Base-by-base conservation (phyloP, 2,329 filamentous ascomycete species). In the Fusarium tuaranense region DNA sequence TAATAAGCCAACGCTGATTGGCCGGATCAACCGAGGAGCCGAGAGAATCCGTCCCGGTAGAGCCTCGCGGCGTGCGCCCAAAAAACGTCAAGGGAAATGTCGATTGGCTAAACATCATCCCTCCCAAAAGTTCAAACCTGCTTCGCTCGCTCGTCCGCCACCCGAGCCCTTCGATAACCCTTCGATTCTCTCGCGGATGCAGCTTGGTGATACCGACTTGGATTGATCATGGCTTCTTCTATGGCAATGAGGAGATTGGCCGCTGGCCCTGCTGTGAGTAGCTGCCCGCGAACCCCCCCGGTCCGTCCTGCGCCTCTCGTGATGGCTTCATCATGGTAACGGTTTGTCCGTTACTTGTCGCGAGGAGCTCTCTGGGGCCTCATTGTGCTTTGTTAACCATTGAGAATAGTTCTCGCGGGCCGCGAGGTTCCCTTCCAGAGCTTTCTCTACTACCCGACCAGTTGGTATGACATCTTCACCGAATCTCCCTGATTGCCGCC, bases 361-460 rank as follows among this genome's bases (percentile, higher is more conserved):
- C 58, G 18, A 63, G 53, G 63, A 77, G 70, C 74, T 71, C 58
- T 34, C 30, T 53, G n/a, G n/a, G 38, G 63, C 36, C 20, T 46
- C 25, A 58, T 63, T 70, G 70, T 63, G 38, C 64, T 63, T n/a
- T 69, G 68, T 79, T 81, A 60, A 81, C 72, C 59, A 32, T 34
- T 53, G 39, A 63, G 57, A 70, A 69, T 71, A 94, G 92, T 89
- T 94, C 82, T 89, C 91, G 76, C 89, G 89, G 81, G 85, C 87
- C 78, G 84, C 91, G 79, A 90, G 88, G 84, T 88, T 87, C 80
- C 91, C 94, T 81, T 88, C 89, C 81, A 91, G 95, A 85, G 88
- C 92, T 71, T 98, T 99, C 87, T 97, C 96, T 72, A 95, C 94
- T 74, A 96, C 96, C 74, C 91, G 92, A 81, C 91, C 94, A 77